These are phyloP conservation scores for Fraxinus paxiana DNA, from an alignment of 305 asterid genomes.

Conservation along the genomic window DNA sequence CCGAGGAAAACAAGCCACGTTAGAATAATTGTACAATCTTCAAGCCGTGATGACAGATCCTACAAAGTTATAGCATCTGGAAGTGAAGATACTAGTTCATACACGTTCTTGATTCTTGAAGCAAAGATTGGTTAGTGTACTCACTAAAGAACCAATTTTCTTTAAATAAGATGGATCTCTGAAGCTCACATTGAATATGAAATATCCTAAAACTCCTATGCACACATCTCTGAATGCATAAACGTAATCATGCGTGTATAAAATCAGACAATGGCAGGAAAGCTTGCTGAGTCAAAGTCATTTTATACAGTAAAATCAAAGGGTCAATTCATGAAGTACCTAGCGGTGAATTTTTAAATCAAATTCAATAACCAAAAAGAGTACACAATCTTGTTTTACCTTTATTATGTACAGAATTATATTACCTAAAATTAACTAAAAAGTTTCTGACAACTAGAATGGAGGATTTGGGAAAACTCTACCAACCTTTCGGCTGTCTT, in stretches of 20 bases:
- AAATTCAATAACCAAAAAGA: not conserved
- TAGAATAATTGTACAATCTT: slow-evolving; percentile 2
- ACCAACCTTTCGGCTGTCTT: slow-evolving; percentile 74
- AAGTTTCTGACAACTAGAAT: not conserved
- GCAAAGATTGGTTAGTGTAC: not conserved
- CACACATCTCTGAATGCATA: slow-evolving; percentile 2
- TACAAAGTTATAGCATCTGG: not conserved
- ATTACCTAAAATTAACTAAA: not conserved
- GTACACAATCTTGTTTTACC: not conserved
- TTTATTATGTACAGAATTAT: not conserved
- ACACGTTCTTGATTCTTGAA: slow-evolving; percentile 1
- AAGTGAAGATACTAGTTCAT: slow-evolving; percentile 6
- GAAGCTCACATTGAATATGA: not conserved
- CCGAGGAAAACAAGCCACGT: slow-evolving; percentile 11
- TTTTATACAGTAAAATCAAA: not conserved
- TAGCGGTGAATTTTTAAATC: not conserved
- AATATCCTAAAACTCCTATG: not conserved
- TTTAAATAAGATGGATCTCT: not conserved
- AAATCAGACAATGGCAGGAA: not conserved
- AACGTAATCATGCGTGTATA: not conserved
- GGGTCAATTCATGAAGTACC: not conserved
- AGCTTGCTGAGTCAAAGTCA: slow-evolving; percentile 9
- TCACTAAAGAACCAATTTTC: not conserved
- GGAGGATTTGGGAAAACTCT: slow-evolving; percentile 17
- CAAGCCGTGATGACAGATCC: slow-evolving; percentile 4